Conservation (phyloP, 805 yeast genomes). For the Wickerhamiella vanderwaltii region DNA sequence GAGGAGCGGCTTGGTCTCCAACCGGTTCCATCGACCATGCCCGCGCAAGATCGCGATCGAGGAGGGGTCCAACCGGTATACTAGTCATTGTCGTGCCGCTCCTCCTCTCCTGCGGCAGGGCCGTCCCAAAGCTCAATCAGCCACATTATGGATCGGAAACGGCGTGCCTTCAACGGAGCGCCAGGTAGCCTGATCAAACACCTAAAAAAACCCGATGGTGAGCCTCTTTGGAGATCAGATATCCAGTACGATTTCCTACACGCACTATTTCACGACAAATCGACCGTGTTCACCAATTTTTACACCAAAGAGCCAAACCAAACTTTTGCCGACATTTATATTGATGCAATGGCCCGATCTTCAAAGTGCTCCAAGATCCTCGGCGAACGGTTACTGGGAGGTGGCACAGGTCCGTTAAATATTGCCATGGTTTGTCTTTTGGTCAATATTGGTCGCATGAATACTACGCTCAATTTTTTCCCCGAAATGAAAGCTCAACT, state of each 20-base stretch:
- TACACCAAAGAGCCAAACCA: slow-evolving; percentile 34
- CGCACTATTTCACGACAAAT: slow-evolving; percentile 49
- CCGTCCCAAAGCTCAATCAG: no score
- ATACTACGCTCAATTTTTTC: slow-evolving; percentile 85
- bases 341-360: slow-evolving; percentile 70
- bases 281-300: slow-evolving; percentile 47
- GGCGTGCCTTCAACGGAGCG: slow-evolving; percentile 1
- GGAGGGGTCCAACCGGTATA: no score
- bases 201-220: slow-evolving; percentile 81
- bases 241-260: slow-evolving; percentile 71
- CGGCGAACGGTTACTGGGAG: slow-evolving; percentile 62
- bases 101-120: no score
- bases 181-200: slow-evolving; percentile 25
- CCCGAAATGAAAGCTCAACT: slow-evolving; percentile 91
- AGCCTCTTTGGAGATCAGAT: slow-evolving; percentile 79
- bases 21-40: no score
- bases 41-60: no score
- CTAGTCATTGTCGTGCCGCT: no score
- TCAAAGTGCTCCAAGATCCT: slow-evolving; percentile 72
- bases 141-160: slow-evolving; percentile 2
- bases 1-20: no score
- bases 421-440: slow-evolving; percentile 73
- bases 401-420: slow-evolving; percentile 47
- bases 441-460: slow-evolving; percentile 86
- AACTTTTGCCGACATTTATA: slow-evolving; percentile 74